Percentiles rank a stretch among this genome's conserved stretches.
Conservation (phyloP, 495 filamentous ascomycete genomes). For the Tuber borchii region DNA sequence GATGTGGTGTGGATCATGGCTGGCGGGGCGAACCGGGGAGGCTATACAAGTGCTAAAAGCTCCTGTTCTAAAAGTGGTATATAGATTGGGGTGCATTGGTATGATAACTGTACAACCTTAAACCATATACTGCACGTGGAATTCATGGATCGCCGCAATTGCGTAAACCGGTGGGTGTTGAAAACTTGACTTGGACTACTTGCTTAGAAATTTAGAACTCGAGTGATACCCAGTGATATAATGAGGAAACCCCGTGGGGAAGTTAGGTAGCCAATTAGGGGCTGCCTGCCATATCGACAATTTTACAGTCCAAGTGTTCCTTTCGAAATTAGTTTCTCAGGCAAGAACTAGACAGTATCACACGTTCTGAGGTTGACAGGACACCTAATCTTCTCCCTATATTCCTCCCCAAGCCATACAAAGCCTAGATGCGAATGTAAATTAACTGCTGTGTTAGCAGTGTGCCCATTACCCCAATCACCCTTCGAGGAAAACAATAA, state of each 20-base stretch:
- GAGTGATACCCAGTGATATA: neutral
- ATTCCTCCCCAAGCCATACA: neutral
- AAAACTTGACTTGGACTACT: neutral
- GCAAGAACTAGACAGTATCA: neutral
- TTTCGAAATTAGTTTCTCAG: neutral
- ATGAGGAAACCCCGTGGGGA: neutral
- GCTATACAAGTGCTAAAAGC: neutral
- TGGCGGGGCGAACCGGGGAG: no score
- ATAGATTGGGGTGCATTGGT: neutral
- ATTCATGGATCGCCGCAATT: neutral
- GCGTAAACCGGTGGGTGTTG: neutral
- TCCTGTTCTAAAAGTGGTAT: neutral
- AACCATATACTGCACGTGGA: neutral
- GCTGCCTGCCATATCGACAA: neutral
- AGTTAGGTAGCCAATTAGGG: neutral
- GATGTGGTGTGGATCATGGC: neutral
- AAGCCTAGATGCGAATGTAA: neutral
- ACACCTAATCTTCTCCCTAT: neutral
- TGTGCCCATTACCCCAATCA: neutral
- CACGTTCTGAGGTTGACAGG: neutral
- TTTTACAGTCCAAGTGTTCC: neutral
- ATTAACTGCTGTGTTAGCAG: neutral
- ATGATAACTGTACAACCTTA: neutral
- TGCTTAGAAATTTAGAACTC: neutral
- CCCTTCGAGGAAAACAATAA: neutral